A percentile compares a stretch with the other conserved stretches of the same genome.
Evolutionary conservation across 495 filamentous ascomycete genomes (phyloP).

Genomic region (Xylaria bambusicola): DNA sequence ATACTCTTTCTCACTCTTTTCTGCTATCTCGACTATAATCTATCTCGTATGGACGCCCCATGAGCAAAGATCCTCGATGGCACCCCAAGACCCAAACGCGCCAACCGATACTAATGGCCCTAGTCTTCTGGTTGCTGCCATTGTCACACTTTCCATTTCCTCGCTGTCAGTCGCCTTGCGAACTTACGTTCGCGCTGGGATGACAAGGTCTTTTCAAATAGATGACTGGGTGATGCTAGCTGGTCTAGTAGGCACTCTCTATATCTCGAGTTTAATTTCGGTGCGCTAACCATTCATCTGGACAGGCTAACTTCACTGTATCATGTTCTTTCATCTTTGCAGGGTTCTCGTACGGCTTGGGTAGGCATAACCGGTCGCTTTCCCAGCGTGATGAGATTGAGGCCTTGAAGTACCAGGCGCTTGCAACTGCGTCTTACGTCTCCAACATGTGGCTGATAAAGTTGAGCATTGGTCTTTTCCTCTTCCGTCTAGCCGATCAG

Average conservation of each 20-base stretch:
- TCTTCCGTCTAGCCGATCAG: conserved; percentile 39
- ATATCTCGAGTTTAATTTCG: neutral
- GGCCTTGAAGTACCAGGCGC: conserved; percentile 40
- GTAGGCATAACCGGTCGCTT: conserved; percentile 39
- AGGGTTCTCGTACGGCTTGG: conserved; percentile 38
- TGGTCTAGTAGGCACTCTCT: conserved; percentile 32
- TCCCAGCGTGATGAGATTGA: conserved; percentile 36
- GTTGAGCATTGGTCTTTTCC: conserved; percentile 46
- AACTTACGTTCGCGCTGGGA: conserved; percentile 36
- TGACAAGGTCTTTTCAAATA: conserved; percentile 41
- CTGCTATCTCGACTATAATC: neutral
- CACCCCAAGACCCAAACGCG: conserved; percentile 34
- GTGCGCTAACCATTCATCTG: neutral
- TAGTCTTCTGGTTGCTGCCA: conserved; percentile 32
- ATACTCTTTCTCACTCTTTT: neutral
- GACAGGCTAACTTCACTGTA: conserved; percentile 37
- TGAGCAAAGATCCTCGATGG: conserved; percentile 28
- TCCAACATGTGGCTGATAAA: conserved; percentile 49
- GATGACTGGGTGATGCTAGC: conserved; percentile 48
- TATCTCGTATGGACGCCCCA: conserved; percentile 25
- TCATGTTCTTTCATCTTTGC: conserved; percentile 36
- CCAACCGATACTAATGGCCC: conserved; percentile 39
- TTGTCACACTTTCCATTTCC: conserved; percentile 33
- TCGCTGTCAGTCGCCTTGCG: conserved; percentile 39
- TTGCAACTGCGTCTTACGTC: conserved; percentile 42